Evolutionary conservation across 768 basidiomycete species (phyloP), one percentile per base, ranked within the genome.

Genomic region (Lactifluus subvellereus): DNA sequence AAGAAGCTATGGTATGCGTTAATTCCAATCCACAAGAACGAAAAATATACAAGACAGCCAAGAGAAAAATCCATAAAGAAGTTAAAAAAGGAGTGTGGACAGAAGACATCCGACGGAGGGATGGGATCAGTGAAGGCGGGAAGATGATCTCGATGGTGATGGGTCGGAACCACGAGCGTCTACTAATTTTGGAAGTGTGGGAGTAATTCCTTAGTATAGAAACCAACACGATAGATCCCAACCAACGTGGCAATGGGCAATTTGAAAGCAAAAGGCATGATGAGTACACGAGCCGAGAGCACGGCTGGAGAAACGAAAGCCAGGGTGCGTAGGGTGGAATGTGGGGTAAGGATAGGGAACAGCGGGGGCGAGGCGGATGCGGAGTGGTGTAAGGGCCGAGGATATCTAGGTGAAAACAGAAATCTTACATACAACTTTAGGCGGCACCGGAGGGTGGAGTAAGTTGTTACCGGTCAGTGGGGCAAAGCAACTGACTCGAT

Each of bases 61-160:
- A 49, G 22, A 37, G 20, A 18, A 38, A 61, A 27, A 27, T 48
- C 45, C 43, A 60, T 60, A 53, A 58, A 58, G 43, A 59, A 14
- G 32, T 20, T 40, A 14, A 22, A 37, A 60, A 42, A 57, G 6
- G 33, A 52, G 50, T 16, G 61, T 62, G 56, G 13, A 42, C 30
- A 35, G 30, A 53, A 32, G 32, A 6, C 43, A 16, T 6, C 18
- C 6, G n/a, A 18, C 30, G 20, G 37, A 40, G 59, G 57, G 47
- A 50, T 49, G 57, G 48, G 48, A 58, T 58, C 57, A 58, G 16
- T n/a, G 14, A 35, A 27, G 18, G 42, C 32, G n/a, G 38, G 32
- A 9, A n/a, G 20, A 13, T 40, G 42, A 62, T 62, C 61, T 53
- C 59, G 59, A 60, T 60, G 59, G 59, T 43, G 43, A 60, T 62